A percentile compares a stretch with the other conserved stretches of the same genome.
These are phyloP conservation scores for Ceratobasidium sp. DNA, from an alignment of 1,284 basidiomycete species.

Conservation along the genomic window DNA sequence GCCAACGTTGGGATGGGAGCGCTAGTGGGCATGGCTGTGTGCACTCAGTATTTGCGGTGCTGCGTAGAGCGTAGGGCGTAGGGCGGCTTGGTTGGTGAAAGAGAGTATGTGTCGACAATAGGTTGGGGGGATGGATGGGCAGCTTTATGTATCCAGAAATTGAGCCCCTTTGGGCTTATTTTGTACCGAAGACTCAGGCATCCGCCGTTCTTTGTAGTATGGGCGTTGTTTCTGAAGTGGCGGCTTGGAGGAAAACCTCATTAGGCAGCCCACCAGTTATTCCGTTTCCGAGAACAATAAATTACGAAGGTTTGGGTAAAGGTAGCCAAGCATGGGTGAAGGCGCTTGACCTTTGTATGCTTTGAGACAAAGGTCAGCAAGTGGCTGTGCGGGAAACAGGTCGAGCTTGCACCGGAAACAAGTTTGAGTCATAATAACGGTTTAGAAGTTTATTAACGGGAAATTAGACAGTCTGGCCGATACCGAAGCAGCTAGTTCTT, in stretches of 20 bases:
- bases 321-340: too few relatives aligned
- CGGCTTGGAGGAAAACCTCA: neutral
- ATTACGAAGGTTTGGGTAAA: too few relatives aligned
- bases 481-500: too few relatives aligned
- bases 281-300: neutral
- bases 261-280: neutral
- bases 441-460: too few relatives aligned
- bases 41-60: neutral
- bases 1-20: conserved; percentile 5
- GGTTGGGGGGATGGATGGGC: neutral
- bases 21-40: neutral
- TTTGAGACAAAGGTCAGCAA: too few relatives aligned
- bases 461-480: too few relatives aligned
- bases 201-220: conserved; percentile 6
- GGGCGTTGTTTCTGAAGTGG: neutral
- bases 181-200: neutral
- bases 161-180: conserved; percentile 29
- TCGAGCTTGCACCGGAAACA: too few relatives aligned
- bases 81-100: neutral
- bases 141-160: conserved; percentile 9
- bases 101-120: neutral
- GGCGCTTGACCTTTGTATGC: too few relatives aligned
- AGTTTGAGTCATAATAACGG: too few relatives aligned
- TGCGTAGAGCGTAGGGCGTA: too few relatives aligned
- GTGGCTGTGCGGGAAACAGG: too few relatives aligned